A percentile compares a stretch with the other conserved stretches of the same genome.
phyloP scores from a whole-genome alignment of 768 basidiomycete genomes.

The Suillus subluteus region DNA sequence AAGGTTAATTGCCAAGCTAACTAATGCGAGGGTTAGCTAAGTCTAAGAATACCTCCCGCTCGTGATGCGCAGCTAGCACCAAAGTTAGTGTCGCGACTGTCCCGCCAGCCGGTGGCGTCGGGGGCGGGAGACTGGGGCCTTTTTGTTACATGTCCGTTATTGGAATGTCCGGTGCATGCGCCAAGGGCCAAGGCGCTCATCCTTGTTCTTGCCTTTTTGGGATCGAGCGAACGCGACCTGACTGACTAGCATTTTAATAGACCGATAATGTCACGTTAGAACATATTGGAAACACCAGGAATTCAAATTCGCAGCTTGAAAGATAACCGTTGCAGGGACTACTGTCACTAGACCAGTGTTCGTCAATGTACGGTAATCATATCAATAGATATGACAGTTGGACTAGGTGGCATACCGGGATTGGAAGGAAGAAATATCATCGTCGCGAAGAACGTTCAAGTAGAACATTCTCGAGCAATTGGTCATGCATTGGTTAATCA shows the following conservation, averaged over 20 bases:
- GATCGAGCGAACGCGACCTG: neutral
- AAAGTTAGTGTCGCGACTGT: neutral
- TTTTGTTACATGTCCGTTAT: neutral
- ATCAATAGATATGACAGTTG: neutral
- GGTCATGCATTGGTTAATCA: neutral
- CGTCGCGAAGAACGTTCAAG: neutral
- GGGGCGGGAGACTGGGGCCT: neutral
- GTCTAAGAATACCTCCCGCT: neutral
- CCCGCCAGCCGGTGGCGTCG: conserved; percentile 11
- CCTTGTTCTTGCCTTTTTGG: neutral
- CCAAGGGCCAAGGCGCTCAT: neutral
- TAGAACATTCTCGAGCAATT: neutral
- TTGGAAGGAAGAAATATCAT: neutral
- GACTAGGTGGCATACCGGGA: neutral
- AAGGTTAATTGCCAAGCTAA: conserved; percentile 1
- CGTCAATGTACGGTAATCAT: too few relatives aligned
- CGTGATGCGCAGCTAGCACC: conserved; percentile 1
- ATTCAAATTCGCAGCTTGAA: neutral
- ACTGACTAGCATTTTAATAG: too few relatives aligned
- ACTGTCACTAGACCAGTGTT: too few relatives aligned
- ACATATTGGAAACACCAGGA: too few relatives aligned
- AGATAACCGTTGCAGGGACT: too few relatives aligned
- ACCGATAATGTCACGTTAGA: too few relatives aligned
- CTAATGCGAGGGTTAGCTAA: neutral
- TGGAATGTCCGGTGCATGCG: neutral